These are phyloP conservation scores for Ogataea nakhonphanomensis DNA, from an alignment of 805 yeast species.

Conservation along the genomic window DNA sequence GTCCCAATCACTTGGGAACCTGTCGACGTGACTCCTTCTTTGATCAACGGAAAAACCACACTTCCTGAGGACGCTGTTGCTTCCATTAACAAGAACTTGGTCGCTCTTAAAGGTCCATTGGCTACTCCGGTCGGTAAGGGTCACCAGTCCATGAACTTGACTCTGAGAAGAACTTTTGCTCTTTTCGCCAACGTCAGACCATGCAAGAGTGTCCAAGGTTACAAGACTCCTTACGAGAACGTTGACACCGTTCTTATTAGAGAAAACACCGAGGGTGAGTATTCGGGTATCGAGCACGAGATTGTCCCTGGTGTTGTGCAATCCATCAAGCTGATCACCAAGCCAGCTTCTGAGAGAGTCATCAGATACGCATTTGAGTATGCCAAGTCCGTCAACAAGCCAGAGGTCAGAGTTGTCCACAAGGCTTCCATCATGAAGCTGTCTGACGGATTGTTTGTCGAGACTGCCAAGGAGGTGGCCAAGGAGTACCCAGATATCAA, in stretches of 20 bases:
- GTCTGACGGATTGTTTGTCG: slow-evolving; percentile 95
- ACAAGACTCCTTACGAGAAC: slow-evolving; percentile 82
- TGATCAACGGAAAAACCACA: slow-evolving; percentile 89
- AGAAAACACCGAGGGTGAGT: slow-evolving; percentile 99
- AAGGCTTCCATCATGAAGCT: slow-evolving; percentile 98
- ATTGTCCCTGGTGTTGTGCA: slow-evolving; percentile 98
- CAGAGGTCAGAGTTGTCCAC: slow-evolving; percentile 91
- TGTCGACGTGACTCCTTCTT: slow-evolving; percentile 91
- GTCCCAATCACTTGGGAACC: slow-evolving; percentile 98
- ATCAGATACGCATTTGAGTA: slow-evolving; percentile 96
- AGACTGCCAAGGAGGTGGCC: slow-evolving; percentile 84
- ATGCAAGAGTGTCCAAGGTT: slow-evolving; percentile 89
- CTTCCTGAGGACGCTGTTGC: slow-evolving; percentile 90
- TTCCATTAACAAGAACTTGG: slow-evolving; percentile 86
- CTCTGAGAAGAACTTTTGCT: slow-evolving; percentile 94
- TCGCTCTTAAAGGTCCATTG: slow-evolving; percentile 96
- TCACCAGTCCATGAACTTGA: slow-evolving; percentile 94
- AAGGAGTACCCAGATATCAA: slow-evolving; percentile 89
- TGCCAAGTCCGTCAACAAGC: slow-evolving; percentile 84
- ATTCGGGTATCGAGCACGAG: slow-evolving; percentile 98
- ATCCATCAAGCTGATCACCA: slow-evolving; percentile 94
- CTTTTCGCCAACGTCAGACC: slow-evolving; percentile 97
- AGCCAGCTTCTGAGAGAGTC: slow-evolving; percentile 93
- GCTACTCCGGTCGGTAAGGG: slow-evolving; percentile 99
- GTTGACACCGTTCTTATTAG: slow-evolving; percentile 95